Evolutionary conservation across 2,329 filamentous ascomycete species (phyloP), one percentile per base, ranked within the genome.

Genomic region (Xylaria sp.): DNA sequence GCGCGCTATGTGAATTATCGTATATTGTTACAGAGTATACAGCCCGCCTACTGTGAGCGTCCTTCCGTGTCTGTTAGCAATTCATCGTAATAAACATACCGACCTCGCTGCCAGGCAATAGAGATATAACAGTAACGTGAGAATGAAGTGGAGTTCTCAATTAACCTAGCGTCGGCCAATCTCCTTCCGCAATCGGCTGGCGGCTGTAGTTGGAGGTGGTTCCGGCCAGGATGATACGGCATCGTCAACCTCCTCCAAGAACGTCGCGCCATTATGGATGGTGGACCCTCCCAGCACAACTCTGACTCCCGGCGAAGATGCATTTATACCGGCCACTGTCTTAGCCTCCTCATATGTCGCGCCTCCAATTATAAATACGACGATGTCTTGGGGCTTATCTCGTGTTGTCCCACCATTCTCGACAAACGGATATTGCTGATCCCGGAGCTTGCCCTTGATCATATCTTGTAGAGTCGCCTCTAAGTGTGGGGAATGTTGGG

Each of bases 331-430:
- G n/a, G 96, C 93, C 47, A 98, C 89, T 86, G 93, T 94, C 83
- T 97, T 98, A 5, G 96, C 94, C 80, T 99, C 96, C 79, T 99
- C 96, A 76, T 98, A 99, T 0, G 96, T 99, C 19, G 92, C 90
- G 2, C 96, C 96, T 5, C 96, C 96, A 27, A 98, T 86, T 77
- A 99, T 94, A 78, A 99, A 99, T 7, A 99, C 88, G 51, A 99
- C 88, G 48, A 99, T 92, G 78, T 99, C 97, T 79, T 99, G 96
- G 3, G 96, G 96, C 79, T 98, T 98, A 77, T 99, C 97, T 70
- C 92, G 89, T 11, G 94, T 98, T 12, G 92, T 89, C 1, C 92
- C 92, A 17, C 92, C 91, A 6, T 93, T 93, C 74, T 98, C 96
- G 4, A 98, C 88, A 77, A 98, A 99, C 0, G 96, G 97, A 77